Evolutionary conservation across 352 stramenopile genomes (phyloP), one percentile per base, ranked within the genome.

Genomic region (Globisporangium lucens): DNA sequence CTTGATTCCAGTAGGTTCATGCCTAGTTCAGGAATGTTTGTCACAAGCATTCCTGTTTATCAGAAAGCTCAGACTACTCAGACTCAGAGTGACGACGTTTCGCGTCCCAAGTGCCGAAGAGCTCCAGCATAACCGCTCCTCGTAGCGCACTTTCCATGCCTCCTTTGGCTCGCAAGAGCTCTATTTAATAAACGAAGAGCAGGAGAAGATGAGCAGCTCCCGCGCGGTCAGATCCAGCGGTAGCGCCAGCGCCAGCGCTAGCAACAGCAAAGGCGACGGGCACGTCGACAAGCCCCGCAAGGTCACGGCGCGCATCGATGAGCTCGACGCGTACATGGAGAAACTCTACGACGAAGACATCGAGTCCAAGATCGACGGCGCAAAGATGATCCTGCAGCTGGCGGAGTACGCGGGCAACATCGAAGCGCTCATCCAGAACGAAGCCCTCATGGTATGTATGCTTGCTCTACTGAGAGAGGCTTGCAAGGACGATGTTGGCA

Each of bases 321-420:
- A 94, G 36, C 77, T 98, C 24, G 93, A 98, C 71, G 68, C 94
- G 43, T 98, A 98, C 78, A 94, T 98, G 73, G 93, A 98, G 73
- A 89, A 96, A 49, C 79, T 98, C 10, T 98, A 98, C 74, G 93
- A 98, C 63, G 93, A 96, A 53, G 80, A 90, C 65, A 78, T 93
- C 65, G 84, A 95, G 73, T 90, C 85, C 55, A 94, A 93, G 41
- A 71, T 91, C 61, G 86, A 94, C 9, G 93, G 93, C 7, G 94
- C 92, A 52, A 95, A 89, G 60, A 94, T 96, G 78, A 98, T 98
- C 60, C 70, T 98, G 56, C 81, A 97, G 47, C 76, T 99, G 9
- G 94, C 94, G 7, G 78, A 93, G 65, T 89, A 95, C 64, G 89
- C 93, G 0, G 88, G 80, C 29, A 97, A 97, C 68, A 91, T 98